Evolutionary conservation across 345 rosid species (phyloP), one percentile per base, ranked within the genome.

Genomic region (Pistacia atlantica): DNA sequence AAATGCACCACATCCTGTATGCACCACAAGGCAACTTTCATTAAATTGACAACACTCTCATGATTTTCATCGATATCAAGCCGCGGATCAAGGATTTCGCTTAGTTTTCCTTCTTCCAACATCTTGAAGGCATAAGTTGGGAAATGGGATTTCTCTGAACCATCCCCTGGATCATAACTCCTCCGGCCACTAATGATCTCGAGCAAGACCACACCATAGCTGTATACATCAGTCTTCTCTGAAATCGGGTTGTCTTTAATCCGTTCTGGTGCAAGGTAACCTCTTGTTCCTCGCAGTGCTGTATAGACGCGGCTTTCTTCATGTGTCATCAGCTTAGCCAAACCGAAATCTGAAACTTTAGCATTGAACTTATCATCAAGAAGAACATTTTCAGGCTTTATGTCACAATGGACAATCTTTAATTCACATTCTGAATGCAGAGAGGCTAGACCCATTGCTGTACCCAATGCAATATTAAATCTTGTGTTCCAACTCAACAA

Each of bases 121-220:
- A 79, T 88, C 86, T 81, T 86, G 71, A 86, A 84, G 59, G 86
- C 87, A 67, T 80, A 85, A 3, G 87, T 70, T 37, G 87, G 86
- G 65, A 88, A 75, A 79, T 86, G 79, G 33, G 80, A 60, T 74
- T 75, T 86, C 66, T 84, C 86, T 1, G 86, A 48, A 67, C 20
- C 67, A 74, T 82, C 86, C 4, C 49, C 63, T 0, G 82, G 65
- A 67, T 83, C 84, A 4, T 79, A 86, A 45, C 75, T 79, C 81
- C 78, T 88, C 82, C 91, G 80, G 9, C 91, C 91, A 33, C 84
- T 86, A 8, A 84, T 82, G 58, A 86, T 86, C 87, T 88, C 89
- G 12, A 88, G 80, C 76, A 88, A 69, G 56, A 88, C 85, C 75
- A 88, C 62, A 3, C 89, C 89, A 42, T 82, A 88, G 89, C 89